phyloP scores from a whole-genome alignment of 2,329 filamentous ascomycete genomes.

The Talaromyces amestolkiae region DNA sequence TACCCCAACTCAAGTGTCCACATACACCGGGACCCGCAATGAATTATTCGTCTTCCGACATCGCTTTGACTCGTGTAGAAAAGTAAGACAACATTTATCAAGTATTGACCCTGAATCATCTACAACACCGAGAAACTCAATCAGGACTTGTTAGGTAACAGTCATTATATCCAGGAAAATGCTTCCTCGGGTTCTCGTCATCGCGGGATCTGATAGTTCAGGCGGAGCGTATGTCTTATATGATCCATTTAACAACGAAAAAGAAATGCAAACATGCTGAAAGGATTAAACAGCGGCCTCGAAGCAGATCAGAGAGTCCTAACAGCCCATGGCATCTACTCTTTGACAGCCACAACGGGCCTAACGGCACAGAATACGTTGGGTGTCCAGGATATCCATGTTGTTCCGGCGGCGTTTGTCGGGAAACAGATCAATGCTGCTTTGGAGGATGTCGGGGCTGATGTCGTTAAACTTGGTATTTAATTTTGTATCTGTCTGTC shows the following conservation, averaged over 20 bases:
- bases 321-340: conserved; percentile 87
- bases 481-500: background rate
- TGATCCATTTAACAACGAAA: background rate
- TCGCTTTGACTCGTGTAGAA: conserved; percentile 5
- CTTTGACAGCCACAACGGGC: conserved; percentile 92
- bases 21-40: background rate
- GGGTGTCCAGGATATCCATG: conserved; percentile 77
- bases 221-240: conserved; percentile 72
- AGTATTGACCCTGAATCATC: background rate
- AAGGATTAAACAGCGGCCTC: conserved; percentile 63
- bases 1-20: background rate
- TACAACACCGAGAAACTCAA: background rate
- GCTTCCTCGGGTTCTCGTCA: conserved; percentile 64
- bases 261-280: background rate
- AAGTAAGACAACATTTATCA: background rate
- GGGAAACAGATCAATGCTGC: conserved; percentile 81
- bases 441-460: conserved; percentile 77
- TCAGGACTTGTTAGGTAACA: background rate
- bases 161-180: conserved; percentile 23
- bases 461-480: conserved; percentile 88
- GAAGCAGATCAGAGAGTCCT: conserved; percentile 96
- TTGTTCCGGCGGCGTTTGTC: conserved; percentile 75
- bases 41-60: background rate
- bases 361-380: conserved; percentile 94
- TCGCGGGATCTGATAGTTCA: conserved; percentile 87